These are phyloP conservation scores for Camellia granthamiana DNA, from an alignment of 148 eudicot species.

Conservation along the genomic window DNA sequence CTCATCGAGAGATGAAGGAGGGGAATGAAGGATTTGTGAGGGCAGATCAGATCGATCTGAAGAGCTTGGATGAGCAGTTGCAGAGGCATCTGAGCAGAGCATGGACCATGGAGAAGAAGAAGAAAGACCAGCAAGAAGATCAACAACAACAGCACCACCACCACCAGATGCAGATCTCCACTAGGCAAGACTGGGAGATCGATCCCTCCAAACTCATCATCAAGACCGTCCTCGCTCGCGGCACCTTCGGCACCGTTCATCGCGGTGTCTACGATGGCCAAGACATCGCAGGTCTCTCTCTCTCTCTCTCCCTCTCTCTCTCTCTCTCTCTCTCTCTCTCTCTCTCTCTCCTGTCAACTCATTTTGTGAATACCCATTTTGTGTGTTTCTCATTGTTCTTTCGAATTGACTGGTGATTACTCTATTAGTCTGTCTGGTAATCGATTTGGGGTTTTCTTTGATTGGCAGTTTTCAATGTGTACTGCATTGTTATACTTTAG, in stretches of 20 bases:
- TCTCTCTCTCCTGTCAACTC: neutral
- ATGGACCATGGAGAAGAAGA: slow-evolving; percentile 55
- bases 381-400: neutral
- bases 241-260: slow-evolving; percentile 90
- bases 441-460: neutral
- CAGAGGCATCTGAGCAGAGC: slow-evolving; percentile 68
- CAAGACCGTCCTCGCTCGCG: slow-evolving; percentile 80
- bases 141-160: neutral
- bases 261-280: slow-evolving; percentile 76
- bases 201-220: slow-evolving; percentile 75
- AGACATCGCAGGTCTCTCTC: slow-evolving; percentile 75
- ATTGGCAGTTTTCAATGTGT: neutral
- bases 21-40: slow-evolving; percentile 64
- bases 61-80: slow-evolving; percentile 84
- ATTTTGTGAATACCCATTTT: neutral
- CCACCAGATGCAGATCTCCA: neutral
- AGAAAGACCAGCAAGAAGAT: slow-evolving; percentile 32
- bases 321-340: neutral
- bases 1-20: slow-evolving; percentile 32
- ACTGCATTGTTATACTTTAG: neutral
- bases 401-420: neutral
- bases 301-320: neutral
- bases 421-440: neutral
- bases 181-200: slow-evolving; percentile 76
- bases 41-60: slow-evolving; percentile 92